A percentile compares a stretch with the other conserved stretches of the same genome.
phyloP scores from a whole-genome alignment of 768 basidiomycete genomes.

The Russula vinacea region DNA sequence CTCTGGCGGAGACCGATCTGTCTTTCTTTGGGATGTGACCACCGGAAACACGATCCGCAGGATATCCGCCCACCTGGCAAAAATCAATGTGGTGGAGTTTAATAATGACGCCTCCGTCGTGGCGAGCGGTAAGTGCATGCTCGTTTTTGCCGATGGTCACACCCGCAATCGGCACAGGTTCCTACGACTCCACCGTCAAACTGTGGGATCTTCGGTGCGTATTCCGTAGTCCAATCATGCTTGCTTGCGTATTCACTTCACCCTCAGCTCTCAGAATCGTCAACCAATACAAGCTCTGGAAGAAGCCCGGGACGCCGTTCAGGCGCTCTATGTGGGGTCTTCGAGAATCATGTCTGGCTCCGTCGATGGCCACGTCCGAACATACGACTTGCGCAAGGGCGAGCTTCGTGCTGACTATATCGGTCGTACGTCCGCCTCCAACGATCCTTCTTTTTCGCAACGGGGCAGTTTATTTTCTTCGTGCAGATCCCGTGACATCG shows the following conservation, averaged over 20 bases:
- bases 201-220: slow-evolving; percentile 87
- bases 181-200: slow-evolving; percentile 86
- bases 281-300: slow-evolving; percentile 87
- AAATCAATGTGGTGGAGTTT: slow-evolving; percentile 88
- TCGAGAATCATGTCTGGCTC: slow-evolving; percentile 76
- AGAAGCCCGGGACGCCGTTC: slow-evolving; percentile 84
- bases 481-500: slow-evolving; percentile 79
- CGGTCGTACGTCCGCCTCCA: slow-evolving; percentile 60
- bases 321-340: slow-evolving; percentile 65
- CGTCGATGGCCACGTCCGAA: slow-evolving; percentile 87
- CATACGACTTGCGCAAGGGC: slow-evolving; percentile 93
- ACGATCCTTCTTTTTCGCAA: not conserved
- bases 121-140: slow-evolving; percentile 64
- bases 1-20: slow-evolving; percentile 87
- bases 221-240: not conserved
- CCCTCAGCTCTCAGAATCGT: slow-evolving; percentile 64
- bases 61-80: slow-evolving; percentile 84
- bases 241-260: not conserved
- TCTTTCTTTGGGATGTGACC: slow-evolving; percentile 95
- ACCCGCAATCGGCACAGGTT: slow-evolving; percentile 52
- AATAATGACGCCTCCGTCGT: slow-evolving; percentile 83
- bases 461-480: not conserved
- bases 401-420: slow-evolving; percentile 86
- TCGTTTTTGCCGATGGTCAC: slow-evolving; percentile 18
- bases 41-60: slow-evolving; percentile 80